Percentiles rank a stretch among this genome's conserved stretches.
phyloP scores from a whole-genome alignment of 164 flowering plant species.

The Umbellularia californica region DNA sequence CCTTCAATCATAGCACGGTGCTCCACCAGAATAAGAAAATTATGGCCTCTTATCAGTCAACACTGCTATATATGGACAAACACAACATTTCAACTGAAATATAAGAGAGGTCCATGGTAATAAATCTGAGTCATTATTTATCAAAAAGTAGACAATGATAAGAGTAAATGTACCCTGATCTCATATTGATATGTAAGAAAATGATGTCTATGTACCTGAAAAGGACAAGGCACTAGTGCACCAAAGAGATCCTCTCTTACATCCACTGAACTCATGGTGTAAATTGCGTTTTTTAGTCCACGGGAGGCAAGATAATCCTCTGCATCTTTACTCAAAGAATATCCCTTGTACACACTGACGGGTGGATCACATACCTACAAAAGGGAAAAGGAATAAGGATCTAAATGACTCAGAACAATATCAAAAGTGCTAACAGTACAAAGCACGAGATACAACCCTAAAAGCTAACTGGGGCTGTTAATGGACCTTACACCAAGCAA shows the following conservation, averaged over 20 bases:
- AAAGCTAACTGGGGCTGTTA: background rate
- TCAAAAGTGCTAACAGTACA: background rate
- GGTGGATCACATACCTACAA: slow-evolving; percentile 76
- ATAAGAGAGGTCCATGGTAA: background rate
- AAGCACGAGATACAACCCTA: background rate
- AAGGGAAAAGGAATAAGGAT: slow-evolving; percentile 7
- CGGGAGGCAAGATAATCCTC: slow-evolving; percentile 55
- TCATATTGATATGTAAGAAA: background rate
- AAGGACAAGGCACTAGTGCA: slow-evolving; percentile 53
- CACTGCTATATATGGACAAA: too few relatives aligned
- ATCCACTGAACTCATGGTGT: slow-evolving; percentile 62
- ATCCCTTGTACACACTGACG: slow-evolving; percentile 79
- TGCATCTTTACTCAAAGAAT: slow-evolving; percentile 53
- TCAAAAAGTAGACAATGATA: background rate
- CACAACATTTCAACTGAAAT: too few relatives aligned
- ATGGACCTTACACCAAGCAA: background rate
- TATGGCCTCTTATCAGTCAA: too few relatives aligned
- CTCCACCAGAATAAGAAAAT: too few relatives aligned
- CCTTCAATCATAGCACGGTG: too few relatives aligned
- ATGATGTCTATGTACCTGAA: slow-evolving; percentile 39
- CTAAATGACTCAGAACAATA: background rate
- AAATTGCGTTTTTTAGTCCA: slow-evolving; percentile 75
- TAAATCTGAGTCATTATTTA: too few relatives aligned
- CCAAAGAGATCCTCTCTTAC: slow-evolving; percentile 68
- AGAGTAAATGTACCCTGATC: background rate